These are phyloP conservation scores for Trametes cubensis DNA, from an alignment of 768 basidiomycete genomes.

Conservation along the genomic window DNA sequence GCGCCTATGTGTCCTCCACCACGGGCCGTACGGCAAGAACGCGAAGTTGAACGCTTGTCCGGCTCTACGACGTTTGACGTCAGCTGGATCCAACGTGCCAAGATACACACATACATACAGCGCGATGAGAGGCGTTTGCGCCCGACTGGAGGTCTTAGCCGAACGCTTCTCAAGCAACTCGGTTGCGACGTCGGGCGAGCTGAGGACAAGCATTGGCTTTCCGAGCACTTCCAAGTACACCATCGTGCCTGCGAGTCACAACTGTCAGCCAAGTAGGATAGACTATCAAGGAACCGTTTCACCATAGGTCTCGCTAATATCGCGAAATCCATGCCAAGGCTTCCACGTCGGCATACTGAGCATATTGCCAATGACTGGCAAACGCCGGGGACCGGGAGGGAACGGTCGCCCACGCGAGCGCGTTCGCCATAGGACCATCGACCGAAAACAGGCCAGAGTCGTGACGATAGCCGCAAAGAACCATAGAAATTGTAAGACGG, in stretches of 20 bases:
- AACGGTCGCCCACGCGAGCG: not conserved
- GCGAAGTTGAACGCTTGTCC: conserved; percentile 3
- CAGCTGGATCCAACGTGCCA: not conserved
- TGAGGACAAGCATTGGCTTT: conserved; percentile 27
- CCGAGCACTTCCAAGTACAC: conserved; percentile 11
- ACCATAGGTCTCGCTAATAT: conserved; percentile 2
- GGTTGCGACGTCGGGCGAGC: conserved; percentile 24
- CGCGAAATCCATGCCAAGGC: not conserved
- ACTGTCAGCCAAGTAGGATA: not conserved
- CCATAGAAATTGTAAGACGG: too few species aligned
- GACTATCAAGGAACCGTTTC: not conserved
- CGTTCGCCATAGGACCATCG: not conserved
- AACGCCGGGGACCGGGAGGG: conserved; percentile 1
- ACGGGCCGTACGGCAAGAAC: conserved; percentile 10
- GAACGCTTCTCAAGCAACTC: conserved; percentile 36
- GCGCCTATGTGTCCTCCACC: conserved; percentile 13
- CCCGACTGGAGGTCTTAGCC: conserved; percentile 33
- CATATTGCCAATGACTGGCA: conserved; percentile 1
- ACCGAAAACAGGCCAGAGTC: too few species aligned
- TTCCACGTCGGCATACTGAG: not conserved
- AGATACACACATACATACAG: not conserved
- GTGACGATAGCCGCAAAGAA: not conserved
- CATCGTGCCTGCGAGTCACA: not conserved
- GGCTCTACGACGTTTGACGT: not conserved
- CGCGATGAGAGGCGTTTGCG: not conserved